Percentiles rank a stretch among this genome's conserved stretches.
Evolutionary conservation across 331 rosid genomes (phyloP).

Genomic region (Malus hybrid): DNA sequence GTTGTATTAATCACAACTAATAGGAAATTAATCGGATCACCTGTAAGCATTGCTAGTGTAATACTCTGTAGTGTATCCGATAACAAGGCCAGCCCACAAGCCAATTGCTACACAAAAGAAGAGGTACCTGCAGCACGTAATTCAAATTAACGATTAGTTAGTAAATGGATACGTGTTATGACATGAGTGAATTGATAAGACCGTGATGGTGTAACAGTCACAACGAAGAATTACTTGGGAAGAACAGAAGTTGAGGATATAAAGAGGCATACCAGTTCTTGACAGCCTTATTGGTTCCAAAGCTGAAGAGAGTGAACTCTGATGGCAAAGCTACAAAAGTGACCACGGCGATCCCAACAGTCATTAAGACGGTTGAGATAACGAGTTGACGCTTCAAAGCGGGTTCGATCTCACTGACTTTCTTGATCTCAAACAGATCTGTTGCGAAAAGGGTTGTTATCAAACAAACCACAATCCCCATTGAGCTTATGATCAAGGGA

Average conservation of each 20-base stretch:
- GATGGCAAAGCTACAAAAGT: slow-evolving; percentile 57
- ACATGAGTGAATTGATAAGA: too few species aligned
- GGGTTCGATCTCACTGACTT: slow-evolving; percentile 40
- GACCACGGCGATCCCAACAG: slow-evolving; percentile 47
- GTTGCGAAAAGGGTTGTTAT: slow-evolving; percentile 58
- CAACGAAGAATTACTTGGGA: not conserved
- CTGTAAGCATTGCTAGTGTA: slow-evolving; percentile 75
- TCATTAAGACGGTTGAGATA: slow-evolving; percentile 54
- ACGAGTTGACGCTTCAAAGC: slow-evolving; percentile 53
- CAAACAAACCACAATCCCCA: slow-evolving; percentile 63
- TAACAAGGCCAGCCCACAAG: slow-evolving; percentile 71
- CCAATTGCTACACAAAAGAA: slow-evolving; percentile 69
- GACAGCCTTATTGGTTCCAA: slow-evolving; percentile 38
- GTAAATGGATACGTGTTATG: too few species aligned
- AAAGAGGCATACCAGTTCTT: slow-evolving; percentile 51
- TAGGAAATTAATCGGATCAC: slow-evolving; percentile 16
- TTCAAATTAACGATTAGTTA: not conserved
- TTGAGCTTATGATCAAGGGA: slow-evolving; percentile 62
- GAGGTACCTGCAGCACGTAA: slow-evolving; percentile 44
- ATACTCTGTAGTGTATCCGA: slow-evolving; percentile 63
- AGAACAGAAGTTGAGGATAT: not conserved
- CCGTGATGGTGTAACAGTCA: too few species aligned
- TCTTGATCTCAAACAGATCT: slow-evolving; percentile 45
- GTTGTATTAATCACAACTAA: not conserved
- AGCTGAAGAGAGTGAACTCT: slow-evolving; percentile 50